Evolutionary conservation across 352 stramenopile genomes (phyloP).

Genomic region (Pythium dissimile): DNA sequence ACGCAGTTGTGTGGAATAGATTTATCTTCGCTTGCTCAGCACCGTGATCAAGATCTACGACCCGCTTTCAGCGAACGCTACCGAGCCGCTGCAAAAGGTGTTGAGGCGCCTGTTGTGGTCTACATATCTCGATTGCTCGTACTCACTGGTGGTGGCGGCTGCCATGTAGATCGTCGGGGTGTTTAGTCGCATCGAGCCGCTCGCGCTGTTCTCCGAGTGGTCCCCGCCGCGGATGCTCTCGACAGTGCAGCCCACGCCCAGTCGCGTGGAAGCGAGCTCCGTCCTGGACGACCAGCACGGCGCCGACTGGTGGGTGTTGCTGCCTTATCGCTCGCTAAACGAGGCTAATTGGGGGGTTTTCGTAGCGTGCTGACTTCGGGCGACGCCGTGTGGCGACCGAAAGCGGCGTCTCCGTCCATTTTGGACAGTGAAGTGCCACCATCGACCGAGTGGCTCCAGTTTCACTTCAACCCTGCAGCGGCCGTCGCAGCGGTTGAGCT

Average conservation of each 20-base stretch:
- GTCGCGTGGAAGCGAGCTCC: conserved; percentile 55
- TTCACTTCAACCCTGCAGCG: conserved; percentile 20
- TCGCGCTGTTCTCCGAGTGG: conserved; percentile 79
- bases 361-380: conserved; percentile 1
- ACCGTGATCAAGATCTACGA: conserved; percentile 60
- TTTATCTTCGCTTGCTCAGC: conserved; percentile 65
- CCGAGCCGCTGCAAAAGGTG: conserved; percentile 65
- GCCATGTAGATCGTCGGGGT: conserved; percentile 50
- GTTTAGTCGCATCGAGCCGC: conserved; percentile 55
- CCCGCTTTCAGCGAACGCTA: conserved; percentile 34
- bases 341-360: no score
- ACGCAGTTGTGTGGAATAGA: conserved; percentile 25
- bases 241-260: conserved; percentile 31
- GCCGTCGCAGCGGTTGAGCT: conserved; percentile 14
- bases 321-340: background rate
- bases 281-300: conserved; percentile 53
- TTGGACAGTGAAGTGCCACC: background rate
- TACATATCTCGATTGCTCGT: no score
- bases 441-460: conserved; percentile 20
- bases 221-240: conserved; percentile 61
- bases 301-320: conserved; percentile 32
- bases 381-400: conserved; percentile 11
- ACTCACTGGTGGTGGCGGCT: background rate
- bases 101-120: no score
- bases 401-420: background rate